Percentiles rank a stretch among this genome's conserved stretches.
These are phyloP conservation scores for Aspergillus arachidicola DNA, from an alignment of 2,329 filamentous ascomycete species.

Conservation along the genomic window DNA sequence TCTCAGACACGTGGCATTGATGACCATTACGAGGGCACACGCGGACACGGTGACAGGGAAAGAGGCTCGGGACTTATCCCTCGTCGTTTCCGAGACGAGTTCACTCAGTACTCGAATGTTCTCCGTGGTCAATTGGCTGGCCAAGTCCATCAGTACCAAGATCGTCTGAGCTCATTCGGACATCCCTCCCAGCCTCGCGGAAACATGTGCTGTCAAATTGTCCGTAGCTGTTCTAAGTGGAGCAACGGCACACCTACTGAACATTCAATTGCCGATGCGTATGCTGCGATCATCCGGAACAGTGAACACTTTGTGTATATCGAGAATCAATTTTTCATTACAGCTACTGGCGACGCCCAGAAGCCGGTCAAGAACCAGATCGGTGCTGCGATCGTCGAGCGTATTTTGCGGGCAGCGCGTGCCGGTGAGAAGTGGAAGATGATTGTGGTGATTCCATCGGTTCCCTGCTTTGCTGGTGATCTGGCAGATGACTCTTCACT, in stretches of 20 bases:
- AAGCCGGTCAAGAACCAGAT: conserved; percentile 85
- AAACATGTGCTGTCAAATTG: conserved; percentile 43
- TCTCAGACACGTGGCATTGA: conserved; percentile 36
- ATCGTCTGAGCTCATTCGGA: conserved; percentile 34
- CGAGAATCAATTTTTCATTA: conserved; percentile 99
- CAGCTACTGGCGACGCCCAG: conserved; percentile 84
- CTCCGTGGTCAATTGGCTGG: conserved; percentile 45
- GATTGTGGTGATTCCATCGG: conserved; percentile 84
- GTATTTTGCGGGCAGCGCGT: conserved; percentile 76
- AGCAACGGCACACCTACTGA: conserved; percentile 84
- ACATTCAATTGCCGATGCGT: conserved; percentile 85
- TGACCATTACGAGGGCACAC: conserved; percentile 37
- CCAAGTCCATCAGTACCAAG: conserved; percentile 49
- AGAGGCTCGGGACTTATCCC: conserved; percentile 33
- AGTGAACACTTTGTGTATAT: conserved; percentile 95
- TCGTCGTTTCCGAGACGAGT: conserved; percentile 40
- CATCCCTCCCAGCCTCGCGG: conserved; percentile 28
- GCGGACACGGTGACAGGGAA: conserved; percentile 37
- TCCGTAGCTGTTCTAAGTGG: conserved; percentile 92
- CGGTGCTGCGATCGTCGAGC: conserved; percentile 89
- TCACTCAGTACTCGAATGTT: conserved; percentile 40
- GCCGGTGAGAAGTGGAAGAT: conserved; percentile 87
- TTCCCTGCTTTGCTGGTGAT: conserved; percentile 93
- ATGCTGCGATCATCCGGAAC: conserved; percentile 79
- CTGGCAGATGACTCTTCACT: conserved; percentile 78